phyloP scores from a whole-genome alignment of 352 stramenopile genomes.

The Globisporangium middletonii region DNA sequence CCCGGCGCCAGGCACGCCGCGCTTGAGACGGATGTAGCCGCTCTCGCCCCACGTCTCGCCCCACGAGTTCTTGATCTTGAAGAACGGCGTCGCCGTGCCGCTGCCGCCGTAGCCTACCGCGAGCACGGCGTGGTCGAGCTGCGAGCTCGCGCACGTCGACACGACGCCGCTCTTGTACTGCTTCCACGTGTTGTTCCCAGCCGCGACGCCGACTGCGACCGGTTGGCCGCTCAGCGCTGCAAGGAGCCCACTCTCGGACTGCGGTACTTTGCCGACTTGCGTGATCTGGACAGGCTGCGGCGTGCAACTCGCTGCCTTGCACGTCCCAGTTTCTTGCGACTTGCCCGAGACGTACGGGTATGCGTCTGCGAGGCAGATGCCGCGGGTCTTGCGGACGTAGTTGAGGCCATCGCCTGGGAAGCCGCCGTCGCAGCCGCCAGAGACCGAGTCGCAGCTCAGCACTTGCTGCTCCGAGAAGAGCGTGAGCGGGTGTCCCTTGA shows the following conservation, averaged over 20 bases:
- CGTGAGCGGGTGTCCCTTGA: slow-evolving; percentile 63
- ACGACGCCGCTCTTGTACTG: slow-evolving; percentile 96
- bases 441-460: slow-evolving; percentile 83
- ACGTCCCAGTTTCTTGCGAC: slow-evolving; percentile 23
- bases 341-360: slow-evolving; percentile 82
- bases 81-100: slow-evolving; percentile 41
- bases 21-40: slow-evolving; percentile 93
- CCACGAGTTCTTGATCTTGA: slow-evolving; percentile 99
- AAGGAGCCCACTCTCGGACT: slow-evolving; percentile 78
- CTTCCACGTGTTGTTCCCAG: slow-evolving; percentile 94
- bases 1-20: slow-evolving; percentile 46
- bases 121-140: slow-evolving; percentile 97
- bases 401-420: slow-evolving; percentile 83
- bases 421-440: slow-evolving; percentile 87
- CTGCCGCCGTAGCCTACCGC: slow-evolving; percentile 91
- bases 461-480: slow-evolving; percentile 92
- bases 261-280: slow-evolving; percentile 47
- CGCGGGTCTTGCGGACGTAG: slow-evolving; percentile 79
- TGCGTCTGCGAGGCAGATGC: slow-evolving; percentile 63
- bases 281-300: slow-evolving; percentile 25
- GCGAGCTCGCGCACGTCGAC: slow-evolving; percentile 58
- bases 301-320: slow-evolving; percentile 27
- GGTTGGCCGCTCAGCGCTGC: slow-evolving; percentile 87
- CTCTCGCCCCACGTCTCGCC: slow-evolving; percentile 89
- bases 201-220: slow-evolving; percentile 93